Percentiles rank a stretch among this genome's conserved stretches.
Conservation (phyloP, 2,329 filamentous ascomycete genomes). For the Epichloe hybrida region DNA sequence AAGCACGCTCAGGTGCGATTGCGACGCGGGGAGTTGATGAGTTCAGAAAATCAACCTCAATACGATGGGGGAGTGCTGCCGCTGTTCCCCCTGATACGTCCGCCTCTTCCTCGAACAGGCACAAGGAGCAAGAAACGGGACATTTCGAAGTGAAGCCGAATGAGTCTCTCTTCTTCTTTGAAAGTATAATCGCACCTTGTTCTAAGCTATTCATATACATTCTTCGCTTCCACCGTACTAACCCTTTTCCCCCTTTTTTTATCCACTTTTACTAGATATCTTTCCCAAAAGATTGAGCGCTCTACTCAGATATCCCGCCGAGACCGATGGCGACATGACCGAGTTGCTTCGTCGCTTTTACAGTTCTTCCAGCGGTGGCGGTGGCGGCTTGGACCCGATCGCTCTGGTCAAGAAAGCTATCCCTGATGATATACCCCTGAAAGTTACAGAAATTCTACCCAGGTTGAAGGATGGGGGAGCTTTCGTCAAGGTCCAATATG, state of each 20-base stretch:
- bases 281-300: slow-evolving; percentile 62
- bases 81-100: slow-evolving; percentile 2
- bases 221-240: too few relatives aligned
- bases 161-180: slow-evolving; percentile 79
- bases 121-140: slow-evolving; percentile 54
- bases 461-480: slow-evolving; percentile 89
- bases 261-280: slow-evolving; percentile 49
- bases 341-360: slow-evolving; percentile 39
- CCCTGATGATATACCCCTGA: slow-evolving; percentile 46
- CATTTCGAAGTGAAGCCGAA: slow-evolving; percentile 67
- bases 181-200: slow-evolving; percentile 44
- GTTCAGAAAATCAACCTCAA: background rate
- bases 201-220: too few relatives aligned
- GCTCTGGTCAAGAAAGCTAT: slow-evolving; percentile 47
- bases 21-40: background rate
- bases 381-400: slow-evolving; percentile 38
- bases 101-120: slow-evolving; percentile 10
- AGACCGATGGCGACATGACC: slow-evolving; percentile 34
- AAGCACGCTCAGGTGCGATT: background rate
- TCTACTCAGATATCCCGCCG: slow-evolving; percentile 32
- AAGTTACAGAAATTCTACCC: slow-evolving; percentile 73
- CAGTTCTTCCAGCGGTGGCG: slow-evolving; percentile 31
- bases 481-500: slow-evolving; percentile 70
- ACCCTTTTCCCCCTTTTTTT: accelerated
- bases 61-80: slow-evolving; percentile 14